Conservation (phyloP, 2,329 filamentous ascomycete genomes). For the Penicillium fuscoglaucum region DNA sequence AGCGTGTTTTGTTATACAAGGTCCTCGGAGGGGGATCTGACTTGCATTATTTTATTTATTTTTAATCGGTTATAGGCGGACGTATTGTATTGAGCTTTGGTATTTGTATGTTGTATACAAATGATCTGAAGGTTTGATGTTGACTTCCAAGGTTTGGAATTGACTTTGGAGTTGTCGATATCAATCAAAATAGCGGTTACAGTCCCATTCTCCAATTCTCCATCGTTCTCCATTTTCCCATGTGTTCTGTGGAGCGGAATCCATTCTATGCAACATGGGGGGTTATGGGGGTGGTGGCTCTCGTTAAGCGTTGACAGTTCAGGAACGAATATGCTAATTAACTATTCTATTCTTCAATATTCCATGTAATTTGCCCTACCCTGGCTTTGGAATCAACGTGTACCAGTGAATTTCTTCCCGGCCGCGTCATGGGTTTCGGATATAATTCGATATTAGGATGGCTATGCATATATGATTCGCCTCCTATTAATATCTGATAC, state of each 20-base stretch:
- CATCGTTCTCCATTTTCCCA: constrained; percentile 9
- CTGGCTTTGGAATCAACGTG: constrained; percentile 1
- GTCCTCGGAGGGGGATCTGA: constrained; percentile 17
- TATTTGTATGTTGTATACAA: neutral
- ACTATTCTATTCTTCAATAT: neutral
- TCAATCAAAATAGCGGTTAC: neutral
- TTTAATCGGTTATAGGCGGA: neutral
- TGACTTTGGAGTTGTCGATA: constrained; percentile 1
- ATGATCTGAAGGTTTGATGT: neutral
- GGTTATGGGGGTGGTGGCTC: neutral
- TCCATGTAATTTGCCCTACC: neutral
- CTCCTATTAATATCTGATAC: constrained; percentile 1
- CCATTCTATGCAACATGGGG: neutral
- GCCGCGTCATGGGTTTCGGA: constrained; percentile 26
- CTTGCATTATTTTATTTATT: neutral
- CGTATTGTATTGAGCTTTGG: neutral
- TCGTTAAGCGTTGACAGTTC: neutral
- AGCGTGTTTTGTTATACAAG: constrained; percentile 11
- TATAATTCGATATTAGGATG: constrained; percentile 8
- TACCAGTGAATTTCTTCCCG: constrained; percentile 4
- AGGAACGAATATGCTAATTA: neutral
- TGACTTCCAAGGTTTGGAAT: neutral
- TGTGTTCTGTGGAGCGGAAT: constrained; percentile 9
- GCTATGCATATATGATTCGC: constrained; percentile 3
- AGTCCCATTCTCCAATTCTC: constrained; percentile 6